phyloP scores from a whole-genome alignment of 139 green algal species.

The Chlorella vulgaris region DNA sequence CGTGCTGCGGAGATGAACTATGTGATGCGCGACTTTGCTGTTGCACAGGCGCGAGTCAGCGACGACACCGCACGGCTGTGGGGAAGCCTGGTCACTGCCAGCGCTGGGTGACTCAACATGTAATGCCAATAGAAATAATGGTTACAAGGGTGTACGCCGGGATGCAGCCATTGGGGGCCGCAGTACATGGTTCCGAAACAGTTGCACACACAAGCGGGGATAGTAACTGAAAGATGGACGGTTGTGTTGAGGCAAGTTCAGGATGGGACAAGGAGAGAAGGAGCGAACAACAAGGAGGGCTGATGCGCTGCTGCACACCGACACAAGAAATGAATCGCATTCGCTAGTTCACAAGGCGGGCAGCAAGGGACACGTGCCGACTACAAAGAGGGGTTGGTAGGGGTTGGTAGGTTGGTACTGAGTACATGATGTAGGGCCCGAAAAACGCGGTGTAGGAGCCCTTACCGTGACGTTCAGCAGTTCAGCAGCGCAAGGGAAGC shows the following conservation, averaged over 20 bases:
- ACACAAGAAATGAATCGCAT: background rate
- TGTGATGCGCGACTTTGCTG: conserved; percentile 83
- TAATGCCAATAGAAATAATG: background rate
- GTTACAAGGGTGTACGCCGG: no score
- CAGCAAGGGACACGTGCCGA: background rate
- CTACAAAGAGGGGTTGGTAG: background rate
- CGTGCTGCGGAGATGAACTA: conserved; percentile 72
- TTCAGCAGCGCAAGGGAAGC: no score
- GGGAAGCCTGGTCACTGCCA: background rate
- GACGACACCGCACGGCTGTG: conserved; percentile 11
- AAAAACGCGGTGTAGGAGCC: background rate
- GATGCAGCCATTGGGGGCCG: no score
- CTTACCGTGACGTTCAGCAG: background rate
- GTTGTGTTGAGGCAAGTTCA: conserved; percentile 2
- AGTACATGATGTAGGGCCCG: background rate
- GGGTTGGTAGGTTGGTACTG: background rate
- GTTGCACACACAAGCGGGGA: conserved; percentile 1
- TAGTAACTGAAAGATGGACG: background rate
- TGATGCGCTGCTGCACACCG: background rate
- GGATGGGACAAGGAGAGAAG: background rate
- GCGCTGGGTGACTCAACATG: background rate
- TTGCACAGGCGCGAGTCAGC: background rate
- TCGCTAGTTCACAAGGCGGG: conserved; percentile 1
- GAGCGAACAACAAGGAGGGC: background rate
- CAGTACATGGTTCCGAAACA: background rate